phyloP scores from a whole-genome alignment of 352 stramenopile species.

The Globisporangium iwayamae region DNA sequence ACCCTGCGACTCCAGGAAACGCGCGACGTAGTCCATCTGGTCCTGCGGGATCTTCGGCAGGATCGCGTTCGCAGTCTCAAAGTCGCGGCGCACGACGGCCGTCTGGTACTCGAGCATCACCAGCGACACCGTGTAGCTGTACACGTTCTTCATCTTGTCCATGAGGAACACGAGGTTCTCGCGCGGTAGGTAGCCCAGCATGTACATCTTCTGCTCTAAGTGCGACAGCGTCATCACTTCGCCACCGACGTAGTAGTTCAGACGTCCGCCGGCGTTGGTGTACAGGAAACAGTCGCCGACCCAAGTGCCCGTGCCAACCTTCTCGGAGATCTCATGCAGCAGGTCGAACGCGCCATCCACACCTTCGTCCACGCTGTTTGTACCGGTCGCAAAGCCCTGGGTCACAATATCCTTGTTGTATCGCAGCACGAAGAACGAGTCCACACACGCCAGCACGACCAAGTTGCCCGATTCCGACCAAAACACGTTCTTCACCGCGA shows the following conservation, averaged over 20 bases:
- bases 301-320: conserved; percentile 95
- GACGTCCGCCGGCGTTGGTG: conserved; percentile 89
- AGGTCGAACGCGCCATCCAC: conserved; percentile 98
- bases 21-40: conserved; percentile 77
- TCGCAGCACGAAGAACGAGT: conserved; percentile 95
- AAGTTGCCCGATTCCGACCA: conserved; percentile 97
- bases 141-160: conserved; percentile 96
- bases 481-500: conserved; percentile 95
- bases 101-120: conserved; percentile 99
- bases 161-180: conserved; percentile 99
- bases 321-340: conserved; percentile 96
- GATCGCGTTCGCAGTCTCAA: conserved; percentile 96
- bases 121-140: conserved; percentile 90
- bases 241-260: conserved; percentile 99
- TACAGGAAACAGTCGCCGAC: conserved; percentile 99
- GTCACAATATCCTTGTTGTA: conserved; percentile 92
- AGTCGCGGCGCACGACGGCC: conserved; percentile 97
- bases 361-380: conserved; percentile 90
- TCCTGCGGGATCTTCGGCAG: conserved; percentile 92
- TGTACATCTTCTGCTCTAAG: conserved; percentile 94
- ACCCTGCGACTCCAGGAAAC: conserved; percentile 98
- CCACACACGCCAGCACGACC: conserved; percentile 93
- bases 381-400: conserved; percentile 87
- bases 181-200: conserved; percentile 97
- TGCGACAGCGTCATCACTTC: conserved; percentile 98